Evolutionary conservation across 2,329 filamentous ascomycete species (phyloP).

Genomic region (Verticillium nubilum): DNA sequence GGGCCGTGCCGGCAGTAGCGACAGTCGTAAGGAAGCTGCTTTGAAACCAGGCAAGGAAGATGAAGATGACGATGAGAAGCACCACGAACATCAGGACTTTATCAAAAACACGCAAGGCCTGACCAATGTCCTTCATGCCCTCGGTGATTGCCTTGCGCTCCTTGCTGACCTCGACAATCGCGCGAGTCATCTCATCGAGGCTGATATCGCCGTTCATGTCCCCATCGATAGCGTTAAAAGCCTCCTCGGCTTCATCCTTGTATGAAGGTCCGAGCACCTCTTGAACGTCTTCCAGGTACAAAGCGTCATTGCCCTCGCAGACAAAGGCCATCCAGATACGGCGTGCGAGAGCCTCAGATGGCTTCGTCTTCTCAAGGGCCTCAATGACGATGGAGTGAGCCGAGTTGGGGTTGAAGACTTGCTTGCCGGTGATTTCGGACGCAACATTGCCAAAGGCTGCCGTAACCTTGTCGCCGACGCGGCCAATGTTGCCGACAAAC

Average conservation of each 20-base stretch:
- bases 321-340: slow-evolving; percentile 99
- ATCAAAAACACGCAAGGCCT: slow-evolving; percentile 88
- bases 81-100: slow-evolving; percentile 78
- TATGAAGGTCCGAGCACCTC: slow-evolving; percentile 79
- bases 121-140: slow-evolving; percentile 96
- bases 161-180: slow-evolving; percentile 75
- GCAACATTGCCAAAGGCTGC: slow-evolving; percentile 90
- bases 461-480: slow-evolving; percentile 88
- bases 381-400: slow-evolving; percentile 86
- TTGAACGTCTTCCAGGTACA: slow-evolving; percentile 74
- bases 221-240: slow-evolving; percentile 73
- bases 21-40: slow-evolving; percentile 48
- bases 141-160: slow-evolving; percentile 84
- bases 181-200: slow-evolving; percentile 90
- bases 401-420: slow-evolving; percentile 89
- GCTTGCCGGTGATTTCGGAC: slow-evolving; percentile 89
- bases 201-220: slow-evolving; percentile 93
- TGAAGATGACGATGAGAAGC: slow-evolving; percentile 72
- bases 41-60: slow-evolving; percentile 47
- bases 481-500: slow-evolving; percentile 69
- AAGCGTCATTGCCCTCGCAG: slow-evolving; percentile 75
- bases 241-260: slow-evolving; percentile 76
- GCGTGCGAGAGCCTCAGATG: slow-evolving; percentile 86
- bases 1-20: slow-evolving; percentile 82
- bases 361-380: slow-evolving; percentile 76